Conservation (phyloP, 345 rosid genomes). For the Moricandia moricandioides region DNA sequence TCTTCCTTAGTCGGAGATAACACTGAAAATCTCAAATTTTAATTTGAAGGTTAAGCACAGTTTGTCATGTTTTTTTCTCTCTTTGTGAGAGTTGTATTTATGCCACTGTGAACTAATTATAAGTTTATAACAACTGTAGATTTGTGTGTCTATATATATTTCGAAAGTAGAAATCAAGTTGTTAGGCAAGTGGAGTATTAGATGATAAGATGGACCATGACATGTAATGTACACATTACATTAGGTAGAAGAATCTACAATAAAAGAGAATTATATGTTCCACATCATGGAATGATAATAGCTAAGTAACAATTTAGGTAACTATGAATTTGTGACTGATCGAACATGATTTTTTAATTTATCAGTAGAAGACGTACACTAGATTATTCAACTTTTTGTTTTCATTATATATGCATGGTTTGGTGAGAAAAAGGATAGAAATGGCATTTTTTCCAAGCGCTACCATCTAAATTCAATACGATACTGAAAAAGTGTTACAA, state of each 20-base stretch:
- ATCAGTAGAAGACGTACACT: neutral
- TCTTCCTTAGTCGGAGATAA: too few species aligned
- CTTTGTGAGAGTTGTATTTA: neutral
- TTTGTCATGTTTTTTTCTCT: neutral
- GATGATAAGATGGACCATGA: slow-evolving; percentile 7
- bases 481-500: neutral
- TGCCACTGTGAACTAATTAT: neutral
- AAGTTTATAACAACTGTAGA: neutral
- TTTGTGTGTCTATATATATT: neutral
- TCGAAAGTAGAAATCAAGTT: slow-evolving; percentile 9
- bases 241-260: neutral
- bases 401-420: neutral
- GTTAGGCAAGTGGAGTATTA: slow-evolving; percentile 1
- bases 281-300: slow-evolving; percentile 5
- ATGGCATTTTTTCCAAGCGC: neutral
- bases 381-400: neutral
- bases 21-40: neutral
- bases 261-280: neutral
- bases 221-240: slow-evolving; percentile 14
- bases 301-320: neutral
- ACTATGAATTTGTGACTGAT: neutral
- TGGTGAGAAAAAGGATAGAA: neutral
- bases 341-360: neutral
- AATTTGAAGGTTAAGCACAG: neutral
- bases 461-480: neutral